A percentile compares a stretch with the other conserved stretches of the same genome.
phyloP scores from a whole-genome alignment of 2,329 filamentous ascomycete species.

The Alternaria sp. region DNA sequence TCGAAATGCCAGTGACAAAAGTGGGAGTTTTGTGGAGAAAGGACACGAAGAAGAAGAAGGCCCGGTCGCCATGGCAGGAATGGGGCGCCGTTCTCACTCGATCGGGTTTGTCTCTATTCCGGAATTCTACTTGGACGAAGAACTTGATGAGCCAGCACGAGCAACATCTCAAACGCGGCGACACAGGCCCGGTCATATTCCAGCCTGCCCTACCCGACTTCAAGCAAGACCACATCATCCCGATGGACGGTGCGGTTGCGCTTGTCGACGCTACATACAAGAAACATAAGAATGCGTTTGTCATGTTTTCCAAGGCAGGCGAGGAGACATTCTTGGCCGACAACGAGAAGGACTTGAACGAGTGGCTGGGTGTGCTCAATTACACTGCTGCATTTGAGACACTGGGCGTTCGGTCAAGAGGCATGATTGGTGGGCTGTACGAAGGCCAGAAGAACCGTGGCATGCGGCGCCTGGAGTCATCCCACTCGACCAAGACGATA shows the following conservation, averaged over 20 bases:
- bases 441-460: conserved; percentile 79
- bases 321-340: conserved; percentile 93
- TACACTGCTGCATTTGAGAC: conserved; percentile 95
- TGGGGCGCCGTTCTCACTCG: conserved; percentile 97
- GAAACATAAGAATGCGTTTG: conserved; percentile 94
- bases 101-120: conserved; percentile 97
- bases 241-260: conserved; percentile 90
- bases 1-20: conserved; percentile 97
- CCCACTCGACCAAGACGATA: conserved; percentile 63
- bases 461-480: conserved; percentile 72
- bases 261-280: conserved; percentile 86
- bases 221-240: conserved; percentile 92
- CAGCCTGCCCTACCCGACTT: conserved; percentile 89
- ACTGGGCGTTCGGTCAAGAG: conserved; percentile 87
- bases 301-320: conserved; percentile 80
- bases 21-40: conserved; percentile 96
- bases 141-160: conserved; percentile 88
- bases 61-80: conserved; percentile 96
- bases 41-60: conserved; percentile 90
- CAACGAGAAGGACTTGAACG: conserved; percentile 88
- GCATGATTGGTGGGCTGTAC: conserved; percentile 82
- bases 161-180: conserved; percentile 76
- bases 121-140: conserved; percentile 92
- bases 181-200: conserved; percentile 82
- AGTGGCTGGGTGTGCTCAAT: conserved; percentile 95